phyloP scores from a whole-genome alignment of 2,329 filamentous ascomycete genomes.

The Neurospora sp. region DNA sequence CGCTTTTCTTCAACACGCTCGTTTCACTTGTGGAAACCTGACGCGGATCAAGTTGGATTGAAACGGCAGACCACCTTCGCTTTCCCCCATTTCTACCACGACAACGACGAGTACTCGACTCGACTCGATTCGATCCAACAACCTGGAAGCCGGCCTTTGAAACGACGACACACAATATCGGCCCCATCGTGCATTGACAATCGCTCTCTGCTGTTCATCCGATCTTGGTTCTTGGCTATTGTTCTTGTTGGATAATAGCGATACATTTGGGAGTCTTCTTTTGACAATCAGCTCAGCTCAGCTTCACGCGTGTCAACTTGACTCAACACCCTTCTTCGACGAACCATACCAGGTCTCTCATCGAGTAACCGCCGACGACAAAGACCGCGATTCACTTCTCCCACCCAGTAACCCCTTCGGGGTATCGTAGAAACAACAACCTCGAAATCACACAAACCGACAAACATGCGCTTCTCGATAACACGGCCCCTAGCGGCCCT shows the following conservation, averaged over 20 bases:
- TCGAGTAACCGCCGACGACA: not conserved
- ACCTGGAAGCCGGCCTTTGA: not conserved
- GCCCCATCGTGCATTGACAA: not conserved
- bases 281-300: not conserved
- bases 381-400: not conserved
- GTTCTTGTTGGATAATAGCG: not conserved
- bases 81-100: not conserved
- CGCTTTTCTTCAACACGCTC: not conserved
- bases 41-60: not conserved
- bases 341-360: not conserved
- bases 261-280: not conserved
- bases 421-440: not conserved
- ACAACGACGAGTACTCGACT: not conserved
- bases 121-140: not conserved
- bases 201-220: not conserved
- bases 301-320: not conserved
- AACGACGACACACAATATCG: not conserved
- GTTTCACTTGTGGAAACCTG: not conserved
- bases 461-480: not conserved
- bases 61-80: not conserved
- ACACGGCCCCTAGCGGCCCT: conserved; percentile 1
- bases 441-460: not conserved
- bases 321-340: not conserved
- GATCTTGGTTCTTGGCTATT: not conserved
- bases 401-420: not conserved